phyloP scores from a whole-genome alignment of 192 early-diverging fungal genomes.

The Podila horticola region DNA sequence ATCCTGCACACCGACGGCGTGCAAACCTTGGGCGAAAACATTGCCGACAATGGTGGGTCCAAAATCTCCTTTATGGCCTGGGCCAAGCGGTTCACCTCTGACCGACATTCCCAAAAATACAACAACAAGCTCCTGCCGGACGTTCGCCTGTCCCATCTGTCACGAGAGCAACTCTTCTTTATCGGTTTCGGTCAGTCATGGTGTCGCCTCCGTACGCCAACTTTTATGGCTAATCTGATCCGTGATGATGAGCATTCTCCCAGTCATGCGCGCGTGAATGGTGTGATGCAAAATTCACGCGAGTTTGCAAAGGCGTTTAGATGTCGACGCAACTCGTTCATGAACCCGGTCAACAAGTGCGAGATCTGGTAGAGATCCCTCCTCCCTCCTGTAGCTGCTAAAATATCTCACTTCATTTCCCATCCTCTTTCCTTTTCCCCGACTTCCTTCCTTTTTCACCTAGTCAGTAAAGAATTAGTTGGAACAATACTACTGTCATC shows the following conservation, averaged over 20 bases:
- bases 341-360: conserved; percentile 74
- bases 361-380: neutral
- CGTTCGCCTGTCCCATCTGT: conserved; percentile 33
- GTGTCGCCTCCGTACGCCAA: conserved; percentile 55
- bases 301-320: conserved; percentile 72
- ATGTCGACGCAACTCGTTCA: conserved; percentile 60
- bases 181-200: conserved; percentile 70
- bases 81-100: neutral
- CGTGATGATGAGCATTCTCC: conserved; percentile 70
- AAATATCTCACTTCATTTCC: too few relatives aligned
- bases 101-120: neutral
- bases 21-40: conserved; percentile 65
- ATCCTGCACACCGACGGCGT: conserved; percentile 54
- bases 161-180: conserved; percentile 72
- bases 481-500: too few relatives aligned
- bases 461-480: neutral
- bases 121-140: conserved; percentile 49
- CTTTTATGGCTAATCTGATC: conserved; percentile 18
- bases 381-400: too few relatives aligned
- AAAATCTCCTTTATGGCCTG: neutral
- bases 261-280: conserved; percentile 64
- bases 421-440: too few relatives aligned
- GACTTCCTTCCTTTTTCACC: neutral
- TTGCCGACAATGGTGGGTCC: conserved; percentile 70
- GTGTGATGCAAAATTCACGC: conserved; percentile 66